Evolutionary conservation across 345 rosid genomes (phyloP).

Genomic region (Sonneratia alba): DNA sequence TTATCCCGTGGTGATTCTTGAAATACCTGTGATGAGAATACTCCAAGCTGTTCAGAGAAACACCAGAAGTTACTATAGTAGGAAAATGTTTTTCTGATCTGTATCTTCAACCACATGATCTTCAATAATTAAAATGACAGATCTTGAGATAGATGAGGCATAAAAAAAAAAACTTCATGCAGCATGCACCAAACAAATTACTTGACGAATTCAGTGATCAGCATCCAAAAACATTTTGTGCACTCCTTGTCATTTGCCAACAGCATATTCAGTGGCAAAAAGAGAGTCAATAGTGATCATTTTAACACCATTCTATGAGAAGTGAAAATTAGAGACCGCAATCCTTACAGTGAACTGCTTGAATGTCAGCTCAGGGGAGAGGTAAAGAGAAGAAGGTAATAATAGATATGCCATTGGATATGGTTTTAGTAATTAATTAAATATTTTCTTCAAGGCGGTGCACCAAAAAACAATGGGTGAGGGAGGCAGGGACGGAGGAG

Average conservation of each 20-base stretch:
- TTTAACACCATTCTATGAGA: background rate
- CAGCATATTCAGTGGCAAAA: background rate
- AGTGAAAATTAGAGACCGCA: background rate
- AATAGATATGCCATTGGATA: background rate
- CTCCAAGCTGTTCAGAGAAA: slow-evolving; percentile 73
- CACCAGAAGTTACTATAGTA: slow-evolving; percentile 6
- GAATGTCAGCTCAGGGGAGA: background rate
- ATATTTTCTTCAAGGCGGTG: background rate
- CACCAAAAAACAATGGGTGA: background rate
- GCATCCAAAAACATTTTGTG: background rate
- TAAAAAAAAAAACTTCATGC: background rate
- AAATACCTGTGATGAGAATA: slow-evolving; percentile 90
- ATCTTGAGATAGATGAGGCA: background rate
- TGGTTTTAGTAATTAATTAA: background rate
- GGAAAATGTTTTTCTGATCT: background rate
- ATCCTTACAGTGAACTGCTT: background rate
- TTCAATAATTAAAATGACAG: background rate
- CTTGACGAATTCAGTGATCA: background rate
- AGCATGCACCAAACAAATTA: background rate
- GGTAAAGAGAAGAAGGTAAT: background rate
- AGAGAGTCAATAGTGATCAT: background rate
- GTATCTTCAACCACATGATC: background rate
- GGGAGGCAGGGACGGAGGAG: too few relatives aligned
- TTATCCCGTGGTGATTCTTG: slow-evolving; percentile 83
- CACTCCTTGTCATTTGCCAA: background rate